A percentile compares a stretch with the other conserved stretches of the same genome.
Conservation (phyloP, 805 yeast genomes). For the Blastobotrys robertii region DNA sequence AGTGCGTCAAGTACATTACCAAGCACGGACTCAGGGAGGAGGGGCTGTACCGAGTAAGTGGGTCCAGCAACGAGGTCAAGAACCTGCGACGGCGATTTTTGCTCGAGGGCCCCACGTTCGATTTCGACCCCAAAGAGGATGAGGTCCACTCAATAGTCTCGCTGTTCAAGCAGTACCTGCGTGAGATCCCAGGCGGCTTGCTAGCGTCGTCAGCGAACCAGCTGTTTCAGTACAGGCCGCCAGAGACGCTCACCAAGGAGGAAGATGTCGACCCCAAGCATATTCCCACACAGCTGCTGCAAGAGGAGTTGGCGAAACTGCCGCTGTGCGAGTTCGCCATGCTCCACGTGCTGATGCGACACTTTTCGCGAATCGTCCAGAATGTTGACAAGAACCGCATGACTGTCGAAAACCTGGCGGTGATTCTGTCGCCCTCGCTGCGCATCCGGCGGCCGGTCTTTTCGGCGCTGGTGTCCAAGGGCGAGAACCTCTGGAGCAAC, state of each 20-base stretch:
- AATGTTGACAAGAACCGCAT: constrained; percentile 17
- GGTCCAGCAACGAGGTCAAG: constrained; percentile 18
- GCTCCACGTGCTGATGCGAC: constrained; percentile 20
- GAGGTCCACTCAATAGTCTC: constrained; percentile 26
- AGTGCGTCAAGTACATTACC: constrained; percentile 14
- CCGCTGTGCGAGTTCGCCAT: constrained; percentile 17
- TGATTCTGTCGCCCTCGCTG: constrained; percentile 25
- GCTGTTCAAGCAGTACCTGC: constrained; percentile 21
- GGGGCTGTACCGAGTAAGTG: constrained; percentile 25
- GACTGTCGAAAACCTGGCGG: constrained; percentile 22
- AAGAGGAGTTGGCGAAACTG: constrained; percentile 10
- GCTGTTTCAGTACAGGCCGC: constrained; percentile 3
- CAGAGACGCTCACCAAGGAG: not conserved
- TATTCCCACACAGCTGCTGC: constrained; percentile 10
- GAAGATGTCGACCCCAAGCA: not conserved
- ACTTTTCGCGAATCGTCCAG: constrained; percentile 17
- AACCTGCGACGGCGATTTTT: constrained; percentile 12
- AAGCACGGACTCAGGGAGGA: constrained; percentile 22
- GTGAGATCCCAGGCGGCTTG: constrained; percentile 22
- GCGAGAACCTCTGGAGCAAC: constrained; percentile 12
- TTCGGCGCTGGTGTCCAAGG: constrained; percentile 16
- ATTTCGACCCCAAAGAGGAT: constrained; percentile 15
- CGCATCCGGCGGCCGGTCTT: constrained; percentile 17
- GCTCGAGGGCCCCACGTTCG: constrained; percentile 13
- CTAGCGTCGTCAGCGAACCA: constrained; percentile 10